A percentile compares a stretch with the other conserved stretches of the same genome.
Evolutionary conservation across 2,329 filamentous ascomycete species (phyloP).

Genomic region (Ustulina deusta): DNA sequence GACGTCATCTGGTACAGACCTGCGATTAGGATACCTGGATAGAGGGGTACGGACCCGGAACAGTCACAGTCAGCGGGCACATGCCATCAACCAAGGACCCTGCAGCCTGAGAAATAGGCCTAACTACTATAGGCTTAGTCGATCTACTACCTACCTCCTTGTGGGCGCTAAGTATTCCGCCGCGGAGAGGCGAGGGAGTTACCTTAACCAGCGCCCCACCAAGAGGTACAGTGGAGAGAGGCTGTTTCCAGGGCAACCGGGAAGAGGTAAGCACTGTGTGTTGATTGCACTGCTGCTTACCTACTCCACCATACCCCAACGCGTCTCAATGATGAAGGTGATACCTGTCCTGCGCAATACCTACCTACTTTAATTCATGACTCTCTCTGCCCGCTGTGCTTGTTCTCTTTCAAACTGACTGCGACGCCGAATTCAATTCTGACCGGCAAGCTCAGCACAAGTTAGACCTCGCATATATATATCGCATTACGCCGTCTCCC

Average conservation of each 20-base stretch:
- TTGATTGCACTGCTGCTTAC: slow-evolving; percentile 39
- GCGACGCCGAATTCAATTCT: slow-evolving; percentile 8
- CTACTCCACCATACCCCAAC: slow-evolving; percentile 28
- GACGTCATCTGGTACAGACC: slow-evolving; percentile 31
- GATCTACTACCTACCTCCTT: not conserved
- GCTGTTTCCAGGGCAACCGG: slow-evolving; percentile 43
- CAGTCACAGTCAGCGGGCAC: slow-evolving; percentile 15
- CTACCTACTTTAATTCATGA: not conserved
- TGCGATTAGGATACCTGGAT: not conserved
- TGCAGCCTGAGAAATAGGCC: not conserved
- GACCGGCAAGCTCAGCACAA: slow-evolving; percentile 8
- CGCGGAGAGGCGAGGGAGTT: not conserved
- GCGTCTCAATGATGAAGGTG: slow-evolving; percentile 26
- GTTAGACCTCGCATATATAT: not conserved
- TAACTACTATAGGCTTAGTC: not conserved
- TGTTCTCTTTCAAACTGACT: not conserved
- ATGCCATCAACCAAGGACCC: slow-evolving; percentile 9
- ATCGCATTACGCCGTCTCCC: slow-evolving; percentile 3
- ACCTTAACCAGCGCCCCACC: no score
- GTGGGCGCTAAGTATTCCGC: not conserved
- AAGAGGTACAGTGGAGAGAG: not conserved
- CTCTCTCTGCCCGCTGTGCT: slow-evolving; percentile 1
- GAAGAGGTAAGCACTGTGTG: slow-evolving; percentile 37
- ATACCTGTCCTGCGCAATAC: not conserved
- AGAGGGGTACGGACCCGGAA: slow-evolving; percentile 14